A percentile compares a stretch with the other conserved stretches of the same genome.
Evolutionary conservation across 345 rosid species (phyloP).

Genomic region (Pseudoturritis turrita): DNA sequence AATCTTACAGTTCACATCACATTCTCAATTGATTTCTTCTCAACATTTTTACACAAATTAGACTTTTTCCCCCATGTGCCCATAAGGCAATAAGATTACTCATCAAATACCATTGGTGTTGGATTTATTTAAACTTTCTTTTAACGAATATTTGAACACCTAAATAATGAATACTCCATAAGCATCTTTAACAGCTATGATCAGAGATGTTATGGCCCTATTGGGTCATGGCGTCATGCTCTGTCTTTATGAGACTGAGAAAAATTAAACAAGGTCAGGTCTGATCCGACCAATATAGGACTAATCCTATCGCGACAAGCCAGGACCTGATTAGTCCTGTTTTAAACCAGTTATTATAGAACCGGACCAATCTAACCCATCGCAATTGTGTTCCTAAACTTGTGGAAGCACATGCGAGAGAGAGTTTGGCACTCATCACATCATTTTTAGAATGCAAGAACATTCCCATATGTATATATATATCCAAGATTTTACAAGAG

Average conservation of each 20-base stretch:
- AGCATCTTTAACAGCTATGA: background rate
- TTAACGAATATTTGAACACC: background rate
- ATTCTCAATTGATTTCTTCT: slow-evolving; percentile 23
- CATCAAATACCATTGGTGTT: background rate
- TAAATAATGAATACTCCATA: background rate
- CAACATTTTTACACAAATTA: background rate
- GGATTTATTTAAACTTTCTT: background rate
- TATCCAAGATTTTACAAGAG: background rate
- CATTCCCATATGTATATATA: background rate
- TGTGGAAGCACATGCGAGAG: background rate
- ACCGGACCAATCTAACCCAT: background rate
- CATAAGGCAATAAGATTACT: background rate
- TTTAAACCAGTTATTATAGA: slow-evolving; percentile 1
- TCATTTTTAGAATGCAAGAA: background rate
- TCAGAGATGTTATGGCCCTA: background rate
- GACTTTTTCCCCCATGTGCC: slow-evolving; percentile 24
- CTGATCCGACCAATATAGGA: background rate
- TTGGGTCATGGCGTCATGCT: background rate
- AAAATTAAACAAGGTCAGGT: background rate
- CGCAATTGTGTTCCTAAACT: background rate
- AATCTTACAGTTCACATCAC: slow-evolving; percentile 24
- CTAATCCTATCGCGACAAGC: background rate
- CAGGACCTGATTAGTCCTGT: background rate
- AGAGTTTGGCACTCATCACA: background rate
- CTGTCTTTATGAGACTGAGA: background rate